Evolutionary conservation across 352 stramenopile species (phyloP), one percentile per base, ranked within the genome.

Genomic region (Pythium rhizo-oryzae): DNA sequence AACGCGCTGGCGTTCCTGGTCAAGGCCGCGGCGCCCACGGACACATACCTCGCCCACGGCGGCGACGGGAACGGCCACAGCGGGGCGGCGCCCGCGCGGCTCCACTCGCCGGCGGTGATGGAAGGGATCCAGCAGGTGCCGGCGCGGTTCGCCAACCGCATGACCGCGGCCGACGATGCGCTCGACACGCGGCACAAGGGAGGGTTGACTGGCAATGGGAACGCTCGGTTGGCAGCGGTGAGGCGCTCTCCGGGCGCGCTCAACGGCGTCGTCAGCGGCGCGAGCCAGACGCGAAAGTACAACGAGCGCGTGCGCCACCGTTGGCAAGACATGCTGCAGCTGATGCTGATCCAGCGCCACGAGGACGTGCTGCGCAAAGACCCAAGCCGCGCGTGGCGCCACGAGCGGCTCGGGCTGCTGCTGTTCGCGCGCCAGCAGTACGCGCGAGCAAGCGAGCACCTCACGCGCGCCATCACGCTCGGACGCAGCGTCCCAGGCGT

Each of bases 401-500:
- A 94, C 37, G 82, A 92, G 50, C 76, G 84, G 11, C 84, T 92
- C 44, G 82, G 81, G 0, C 60, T 87, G 6, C 59, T 90, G 44
- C 67, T 89, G 4, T 92, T 84, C 25, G 61, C 72, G 0, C 75
- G 76, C 0, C 46, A 72, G 19, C 66, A 87, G 28, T 92, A 78
- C 62, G 52, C 59, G 33, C 63, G 72, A 3, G 78, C 82, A 1
- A 77, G 65, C 39, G 71, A 81, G 6, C 84, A 89, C 56, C 67
- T 93, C 59, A 61, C 51, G 4, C 75, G 76, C 28, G 84, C 84
- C 1, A 74, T 92, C 23, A 84, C 59, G 18, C 74, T 94, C 4
- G 82, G 82, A 1, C 67, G 71, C 0, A 77, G 61, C 16, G 77
- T 62, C 0, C 13, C 13, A 15, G 75, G 80, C 33, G 59, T 77